Evolutionary conservation across 768 basidiomycete genomes (phyloP), one percentile per base, ranked within the genome.

Genomic region (Rhizopogon roseolus): DNA sequence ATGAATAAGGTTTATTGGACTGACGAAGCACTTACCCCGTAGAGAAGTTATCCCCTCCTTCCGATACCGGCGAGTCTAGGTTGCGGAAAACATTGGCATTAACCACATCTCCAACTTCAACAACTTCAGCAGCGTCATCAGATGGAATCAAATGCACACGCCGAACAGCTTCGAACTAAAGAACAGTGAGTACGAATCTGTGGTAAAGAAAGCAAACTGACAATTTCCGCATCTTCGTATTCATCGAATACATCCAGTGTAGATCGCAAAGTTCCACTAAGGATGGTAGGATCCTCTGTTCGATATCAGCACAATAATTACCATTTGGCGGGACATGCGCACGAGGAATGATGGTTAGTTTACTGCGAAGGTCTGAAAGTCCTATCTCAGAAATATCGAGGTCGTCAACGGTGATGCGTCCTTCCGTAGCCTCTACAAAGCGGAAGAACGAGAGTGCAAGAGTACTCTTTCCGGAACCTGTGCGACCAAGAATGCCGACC

Each of bases 41-140:
- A 0, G 88, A 91, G 66, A 94, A 93, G 71, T 93, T 95, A n/a
- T 95, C 93, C 14, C 90, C 90, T 1, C 88, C 89, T 71, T 94
- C 91, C 1, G 86, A 85, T 3, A 91, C 87, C 7, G 76, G 59
- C 0, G 84, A 86, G 56, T 92, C 88, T 6, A 91, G 72, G 61
- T 85, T 81, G 17, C 85, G 80, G 79, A 90, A 90, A 3, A 89
- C 80, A 55, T 93, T 93, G 29, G 65, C 74, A 56, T 93, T 93
- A 52, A 89, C 71, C 14, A 68, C 73, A 8, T 22, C 69, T 7
- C 63, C 58, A 2, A 59, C 52, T 8, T 67, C 66, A 13, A 69
- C 75, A 57, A 80, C 79, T 29, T 70, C 78, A 0, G 73, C 65
- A 3, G 71, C 67, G 50, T 80, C 82, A 45, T 75, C 79, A 3